Evolutionary conservation across 1,139 yeast genomes (phyloP).

Genomic region (Saccharomycopsis hybrid): DNA sequence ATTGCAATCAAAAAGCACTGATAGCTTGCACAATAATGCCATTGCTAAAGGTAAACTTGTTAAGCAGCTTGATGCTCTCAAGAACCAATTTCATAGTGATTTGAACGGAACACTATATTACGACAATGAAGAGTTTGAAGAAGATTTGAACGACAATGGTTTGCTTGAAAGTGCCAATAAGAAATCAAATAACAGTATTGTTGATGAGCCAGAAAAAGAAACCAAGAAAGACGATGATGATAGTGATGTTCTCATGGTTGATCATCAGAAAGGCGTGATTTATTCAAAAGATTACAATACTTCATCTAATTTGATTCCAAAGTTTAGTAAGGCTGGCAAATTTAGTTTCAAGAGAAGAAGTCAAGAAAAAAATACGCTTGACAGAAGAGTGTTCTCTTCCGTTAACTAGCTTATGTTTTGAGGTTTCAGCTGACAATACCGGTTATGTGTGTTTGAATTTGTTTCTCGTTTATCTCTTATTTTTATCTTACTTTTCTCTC

Average conservation of each 20-base stretch:
- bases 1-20: not conserved
- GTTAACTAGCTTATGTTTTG: too few relatives aligned
- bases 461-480: too few relatives aligned
- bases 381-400: slow-evolving; percentile 12
- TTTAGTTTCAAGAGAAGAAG: slow-evolving; percentile 15
- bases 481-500: too few relatives aligned
- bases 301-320: slow-evolving; percentile 15
- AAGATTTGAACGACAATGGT: not conserved
- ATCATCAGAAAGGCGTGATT: slow-evolving; percentile 17
- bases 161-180: not conserved
- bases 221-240: slow-evolving; percentile 11
- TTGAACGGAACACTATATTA: not conserved
- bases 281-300: slow-evolving; percentile 17
- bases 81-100: not conserved
- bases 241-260: slow-evolving; percentile 20
- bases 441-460: too few relatives aligned
- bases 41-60: not conserved
- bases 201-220: slow-evolving; percentile 11
- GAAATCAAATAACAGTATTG: not conserved
- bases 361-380: slow-evolving; percentile 7
- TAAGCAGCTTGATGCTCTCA: not conserved
- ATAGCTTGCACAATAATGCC: not conserved
- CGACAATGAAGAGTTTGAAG: slow-evolving; percentile 5
- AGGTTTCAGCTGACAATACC: too few relatives aligned
- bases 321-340: slow-evolving; percentile 8